phyloP scores from a whole-genome alignment of 495 filamentous ascomycete genomes.

The Bryoglossum gracile region DNA sequence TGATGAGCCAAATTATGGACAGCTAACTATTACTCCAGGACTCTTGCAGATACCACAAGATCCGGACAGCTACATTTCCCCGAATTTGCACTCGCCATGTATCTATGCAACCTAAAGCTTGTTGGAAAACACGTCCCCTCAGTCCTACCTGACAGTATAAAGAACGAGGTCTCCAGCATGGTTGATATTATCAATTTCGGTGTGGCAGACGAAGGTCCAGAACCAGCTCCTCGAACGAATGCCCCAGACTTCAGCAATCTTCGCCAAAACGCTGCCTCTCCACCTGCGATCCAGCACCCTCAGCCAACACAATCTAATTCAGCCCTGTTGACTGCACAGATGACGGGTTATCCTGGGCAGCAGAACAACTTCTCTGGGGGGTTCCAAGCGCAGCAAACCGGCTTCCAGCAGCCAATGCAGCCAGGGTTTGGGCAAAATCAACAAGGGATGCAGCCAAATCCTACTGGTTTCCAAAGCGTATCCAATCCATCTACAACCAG shows the following conservation, averaged over 20 bases:
- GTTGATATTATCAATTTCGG: constrained; percentile 98
- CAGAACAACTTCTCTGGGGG: constrained; percentile 29
- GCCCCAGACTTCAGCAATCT: constrained; percentile 74
- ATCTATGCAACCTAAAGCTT: constrained; percentile 90
- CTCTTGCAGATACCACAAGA: constrained; percentile 93
- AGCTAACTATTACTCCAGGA: constrained; percentile 45
- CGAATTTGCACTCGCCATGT: constrained; percentile 97
- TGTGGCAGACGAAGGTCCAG: constrained; percentile 67
- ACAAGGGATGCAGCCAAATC: constrained; percentile 49
- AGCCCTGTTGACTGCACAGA: constrained; percentile 63
- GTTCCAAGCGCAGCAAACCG: constrained; percentile 50
- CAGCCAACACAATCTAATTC: constrained; percentile 74
- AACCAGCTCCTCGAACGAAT: constrained; percentile 47
- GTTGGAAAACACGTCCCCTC: constrained; percentile 76
- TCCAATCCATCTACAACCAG: constrained; percentile 50
- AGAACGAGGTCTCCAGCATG: constrained; percentile 98
- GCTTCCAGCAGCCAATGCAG: constrained; percentile 36
- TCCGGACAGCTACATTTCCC: constrained; percentile 95
- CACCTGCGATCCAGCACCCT: constrained; percentile 77
- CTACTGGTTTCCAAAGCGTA: constrained; percentile 42
- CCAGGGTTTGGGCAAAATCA: constrained; percentile 62
- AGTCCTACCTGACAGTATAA: constrained; percentile 71
- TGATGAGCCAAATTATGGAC: neutral
- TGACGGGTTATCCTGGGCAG: constrained; percentile 60
- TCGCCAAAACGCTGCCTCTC: constrained; percentile 54